Conservation (phyloP, 1,139 yeast species). For the Hanseniaspora sp. region DNA sequence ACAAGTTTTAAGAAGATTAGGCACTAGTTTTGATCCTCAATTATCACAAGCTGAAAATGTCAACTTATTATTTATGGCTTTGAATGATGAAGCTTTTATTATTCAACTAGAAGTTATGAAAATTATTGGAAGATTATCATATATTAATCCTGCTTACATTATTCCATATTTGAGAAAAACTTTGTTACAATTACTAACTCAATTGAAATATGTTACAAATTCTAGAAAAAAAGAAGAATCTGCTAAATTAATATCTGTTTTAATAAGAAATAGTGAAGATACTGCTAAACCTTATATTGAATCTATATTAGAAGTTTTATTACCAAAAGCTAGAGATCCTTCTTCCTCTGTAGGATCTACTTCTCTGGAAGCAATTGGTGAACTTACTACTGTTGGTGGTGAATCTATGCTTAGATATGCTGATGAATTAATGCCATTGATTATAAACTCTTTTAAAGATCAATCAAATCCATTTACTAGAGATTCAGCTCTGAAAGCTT, state of each 20-base stretch:
- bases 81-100: slow-evolving; percentile 80
- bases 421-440: slow-evolving; percentile 70
- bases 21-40: slow-evolving; percentile 76
- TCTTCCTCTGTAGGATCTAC: slow-evolving; percentile 77
- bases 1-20: slow-evolving; percentile 64
- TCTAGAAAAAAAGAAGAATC: slow-evolving; percentile 79
- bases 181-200: slow-evolving; percentile 71
- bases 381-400: slow-evolving; percentile 77
- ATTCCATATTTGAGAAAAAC: slow-evolving; percentile 86
- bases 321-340: slow-evolving; percentile 64
- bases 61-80: slow-evolving; percentile 68
- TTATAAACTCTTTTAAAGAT: slow-evolving; percentile 80
- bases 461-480: slow-evolving; percentile 78
- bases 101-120: slow-evolving; percentile 72
- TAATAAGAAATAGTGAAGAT: slow-evolving; percentile 68
- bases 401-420: slow-evolving; percentile 68
- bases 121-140: slow-evolving; percentile 71
- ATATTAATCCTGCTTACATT: slow-evolving; percentile 87
- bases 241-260: slow-evolving; percentile 59
- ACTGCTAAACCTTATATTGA: slow-evolving; percentile 81
- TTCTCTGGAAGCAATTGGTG: slow-evolving; percentile 82
- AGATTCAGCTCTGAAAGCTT: slow-evolving; percentile 76
- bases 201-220: slow-evolving; percentile 66
- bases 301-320: slow-evolving; percentile 72
- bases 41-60: slow-evolving; percentile 89